Percentiles rank a stretch among this genome's conserved stretches.
Evolutionary conservation across 495 filamentous ascomycete species (phyloP).

Genomic region (Aspergillus kassunensis): DNA sequence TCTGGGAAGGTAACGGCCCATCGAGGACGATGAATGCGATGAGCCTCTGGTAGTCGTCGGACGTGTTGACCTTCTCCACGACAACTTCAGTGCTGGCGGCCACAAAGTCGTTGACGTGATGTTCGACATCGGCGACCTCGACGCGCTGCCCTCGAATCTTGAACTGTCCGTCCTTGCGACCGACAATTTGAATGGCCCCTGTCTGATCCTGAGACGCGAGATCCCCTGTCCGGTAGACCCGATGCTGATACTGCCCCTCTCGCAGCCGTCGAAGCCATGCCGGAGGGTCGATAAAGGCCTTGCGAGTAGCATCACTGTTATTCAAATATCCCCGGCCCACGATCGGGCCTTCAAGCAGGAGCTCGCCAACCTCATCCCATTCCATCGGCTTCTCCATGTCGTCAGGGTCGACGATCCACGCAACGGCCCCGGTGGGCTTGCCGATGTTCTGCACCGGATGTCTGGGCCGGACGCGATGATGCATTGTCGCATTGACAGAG

Average conservation of each 20-base stretch:
- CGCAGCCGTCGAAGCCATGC: neutral
- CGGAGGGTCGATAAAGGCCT: neutral
- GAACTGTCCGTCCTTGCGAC: constrained; percentile 9
- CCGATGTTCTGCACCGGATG: no score
- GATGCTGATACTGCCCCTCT: neutral
- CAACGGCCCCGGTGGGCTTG: constrained; percentile 25
- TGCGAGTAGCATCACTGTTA: neutral
- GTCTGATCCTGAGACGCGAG: neutral
- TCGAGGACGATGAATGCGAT: no score
- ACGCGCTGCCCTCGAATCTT: constrained; percentile 14
- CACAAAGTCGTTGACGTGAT: no score
- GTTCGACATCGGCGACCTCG: constrained; percentile 10
- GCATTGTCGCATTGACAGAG: no score
- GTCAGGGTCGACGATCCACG: constrained; percentile 64
- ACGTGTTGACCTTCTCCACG: no score
- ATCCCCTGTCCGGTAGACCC: constrained; percentile 8
- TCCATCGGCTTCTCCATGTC: constrained; percentile 35
- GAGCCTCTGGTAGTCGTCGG: no score
- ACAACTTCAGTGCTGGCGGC: no score
- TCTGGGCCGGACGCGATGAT: no score
- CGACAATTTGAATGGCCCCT: constrained; percentile 1
- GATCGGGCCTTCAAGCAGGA: constrained; percentile 6
- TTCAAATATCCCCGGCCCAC: constrained; percentile 5
- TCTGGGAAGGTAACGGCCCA: no score
- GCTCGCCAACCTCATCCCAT: constrained; percentile 3